These are phyloP conservation scores for Ajuga reptans DNA, from an alignment of 305 asterid species.

Conservation along the genomic window DNA sequence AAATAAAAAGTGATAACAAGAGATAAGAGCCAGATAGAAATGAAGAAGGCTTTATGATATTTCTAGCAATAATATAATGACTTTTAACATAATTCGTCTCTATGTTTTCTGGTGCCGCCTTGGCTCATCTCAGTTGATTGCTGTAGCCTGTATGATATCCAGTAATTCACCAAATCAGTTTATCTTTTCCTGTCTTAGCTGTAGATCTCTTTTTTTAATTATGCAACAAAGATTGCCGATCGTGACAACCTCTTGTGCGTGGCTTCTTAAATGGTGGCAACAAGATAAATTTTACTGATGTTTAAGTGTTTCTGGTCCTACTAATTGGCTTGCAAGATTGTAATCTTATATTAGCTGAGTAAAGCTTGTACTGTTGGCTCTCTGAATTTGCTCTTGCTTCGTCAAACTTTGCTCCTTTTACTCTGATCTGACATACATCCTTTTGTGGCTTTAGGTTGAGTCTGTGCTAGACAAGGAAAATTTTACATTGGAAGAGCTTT, in stretches of 20 bases:
- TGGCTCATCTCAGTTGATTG: neutral
- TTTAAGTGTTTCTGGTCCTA: neutral
- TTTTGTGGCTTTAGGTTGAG: constrained; percentile 54
- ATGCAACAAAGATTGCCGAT: neutral
- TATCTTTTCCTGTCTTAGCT: neutral
- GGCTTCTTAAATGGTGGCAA: constrained; percentile 9
- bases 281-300: neutral
- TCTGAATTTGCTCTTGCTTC: neutral
- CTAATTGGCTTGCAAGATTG: neutral
- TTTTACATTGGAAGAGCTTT: constrained; percentile 84
- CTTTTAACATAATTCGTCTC: neutral
- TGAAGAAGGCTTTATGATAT: neutral
- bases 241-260: neutral
- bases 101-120: neutral
- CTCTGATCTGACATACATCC: constrained; percentile 11
- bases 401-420: neutral
- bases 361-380: constrained; percentile 13
- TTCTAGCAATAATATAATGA: neutral
- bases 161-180: neutral
- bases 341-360: neutral
- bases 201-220: neutral
- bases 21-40: neutral
- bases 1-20: neutral
- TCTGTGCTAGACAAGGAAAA: constrained; percentile 84
- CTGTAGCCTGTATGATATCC: neutral